phyloP scores from a whole-genome alignment of 1,284 basidiomycete species.

The Melampsora larici-populina region DNA sequence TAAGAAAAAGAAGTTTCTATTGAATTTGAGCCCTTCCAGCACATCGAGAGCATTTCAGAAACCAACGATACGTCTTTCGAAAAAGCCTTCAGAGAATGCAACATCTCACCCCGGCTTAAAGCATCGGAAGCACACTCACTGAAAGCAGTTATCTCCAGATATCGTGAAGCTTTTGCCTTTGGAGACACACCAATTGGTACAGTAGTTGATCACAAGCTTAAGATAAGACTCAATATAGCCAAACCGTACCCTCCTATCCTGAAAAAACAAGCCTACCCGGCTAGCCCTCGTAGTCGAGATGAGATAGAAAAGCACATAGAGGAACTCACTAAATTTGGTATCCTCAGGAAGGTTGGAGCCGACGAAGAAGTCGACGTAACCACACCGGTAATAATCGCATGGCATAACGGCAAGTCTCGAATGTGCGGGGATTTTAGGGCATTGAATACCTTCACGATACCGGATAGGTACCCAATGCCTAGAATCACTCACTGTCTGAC shows the following conservation, averaged over 20 bases:
- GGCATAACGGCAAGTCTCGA: no score
- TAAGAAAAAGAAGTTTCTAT: not conserved
- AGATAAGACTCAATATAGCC: not conserved
- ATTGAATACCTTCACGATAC: slow-evolving; percentile 4
- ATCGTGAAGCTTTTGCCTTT: not conserved
- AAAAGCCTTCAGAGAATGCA: not conserved
- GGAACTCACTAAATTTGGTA: no score
- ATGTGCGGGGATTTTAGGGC: slow-evolving; percentile 21
- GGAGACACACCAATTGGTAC: not conserved
- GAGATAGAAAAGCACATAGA: slow-evolving; percentile 12
- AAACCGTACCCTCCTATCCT: slow-evolving; percentile 5
- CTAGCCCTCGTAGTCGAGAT: not conserved
- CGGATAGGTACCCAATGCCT: slow-evolving; percentile 14
- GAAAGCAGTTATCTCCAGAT: not conserved
- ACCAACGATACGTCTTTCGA: not conserved
- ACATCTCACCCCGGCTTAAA: not conserved
- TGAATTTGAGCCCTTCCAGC: not conserved
- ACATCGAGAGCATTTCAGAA: not conserved
- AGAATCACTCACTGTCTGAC: no score
- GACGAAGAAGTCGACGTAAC: no score
- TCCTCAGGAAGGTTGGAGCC: no score
- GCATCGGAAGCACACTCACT: no score
- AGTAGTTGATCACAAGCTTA: slow-evolving; percentile 2
- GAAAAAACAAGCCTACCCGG: not conserved
- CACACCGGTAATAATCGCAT: no score